phyloP scores from a whole-genome alignment of 2,329 filamentous ascomycete genomes.

The Endocalyx cinctus region DNA sequence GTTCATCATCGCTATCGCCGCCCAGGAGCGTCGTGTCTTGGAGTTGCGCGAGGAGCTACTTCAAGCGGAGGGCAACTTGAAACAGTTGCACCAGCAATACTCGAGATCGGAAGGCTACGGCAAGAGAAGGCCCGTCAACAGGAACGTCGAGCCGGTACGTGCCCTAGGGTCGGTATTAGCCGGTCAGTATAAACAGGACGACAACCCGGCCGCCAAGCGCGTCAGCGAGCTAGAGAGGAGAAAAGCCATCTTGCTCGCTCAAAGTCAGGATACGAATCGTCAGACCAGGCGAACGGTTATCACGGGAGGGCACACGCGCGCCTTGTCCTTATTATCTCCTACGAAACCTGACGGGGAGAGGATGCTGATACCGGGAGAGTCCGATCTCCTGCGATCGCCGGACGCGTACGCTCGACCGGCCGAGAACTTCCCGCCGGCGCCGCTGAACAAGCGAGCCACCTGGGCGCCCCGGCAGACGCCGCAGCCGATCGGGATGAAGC shows the following conservation, averaged over 20 bases:
- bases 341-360: slow-evolving; percentile 40
- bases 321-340: slow-evolving; percentile 78
- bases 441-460: slow-evolving; percentile 51
- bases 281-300: slow-evolving; percentile 60
- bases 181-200: slow-evolving; percentile 36
- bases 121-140: slow-evolving; percentile 66
- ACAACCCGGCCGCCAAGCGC: slow-evolving; percentile 33
- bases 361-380: slow-evolving; percentile 41
- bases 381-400: slow-evolving; percentile 38
- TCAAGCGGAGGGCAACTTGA: slow-evolving; percentile 74
- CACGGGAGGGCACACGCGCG: slow-evolving; percentile 57
- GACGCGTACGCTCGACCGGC: slow-evolving; percentile 27
- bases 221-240: slow-evolving; percentile 67
- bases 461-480: slow-evolving; percentile 52
- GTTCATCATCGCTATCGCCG: slow-evolving; percentile 84
- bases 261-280: slow-evolving; percentile 35
- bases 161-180: slow-evolving; percentile 19
- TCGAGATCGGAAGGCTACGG: slow-evolving; percentile 69
- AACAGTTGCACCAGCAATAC: slow-evolving; percentile 78
- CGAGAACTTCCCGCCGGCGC: slow-evolving; percentile 31
- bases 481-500: slow-evolving; percentile 52
- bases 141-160: slow-evolving; percentile 55
- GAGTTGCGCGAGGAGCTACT: slow-evolving; percentile 87
- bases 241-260: slow-evolving; percentile 58
- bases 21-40: slow-evolving; percentile 84